A percentile compares a stretch with the other conserved stretches of the same genome.
phyloP scores from a whole-genome alignment of 805 yeast species.

The Candida boleticola region DNA sequence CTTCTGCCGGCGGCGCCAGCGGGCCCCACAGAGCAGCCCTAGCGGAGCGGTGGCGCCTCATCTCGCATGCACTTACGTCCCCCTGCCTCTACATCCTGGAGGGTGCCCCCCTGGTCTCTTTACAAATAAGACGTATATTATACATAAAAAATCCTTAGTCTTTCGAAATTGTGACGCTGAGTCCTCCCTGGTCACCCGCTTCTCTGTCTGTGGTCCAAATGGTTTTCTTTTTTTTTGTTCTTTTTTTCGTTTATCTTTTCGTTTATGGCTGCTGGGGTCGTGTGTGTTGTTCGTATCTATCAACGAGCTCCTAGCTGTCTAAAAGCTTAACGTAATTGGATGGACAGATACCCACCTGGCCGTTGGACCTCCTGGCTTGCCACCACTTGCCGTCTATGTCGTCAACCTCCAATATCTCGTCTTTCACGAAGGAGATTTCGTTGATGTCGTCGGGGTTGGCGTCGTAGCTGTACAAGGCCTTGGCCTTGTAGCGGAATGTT shows the following conservation, averaged over 20 bases:
- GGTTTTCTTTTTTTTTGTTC: not conserved
- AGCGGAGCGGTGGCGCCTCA: too few relatives aligned
- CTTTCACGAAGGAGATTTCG: slow-evolving; percentile 86
- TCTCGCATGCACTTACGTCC: too few relatives aligned
- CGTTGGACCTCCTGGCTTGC: slow-evolving; percentile 89
- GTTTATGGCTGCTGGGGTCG: too few relatives aligned
- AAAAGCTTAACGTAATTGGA: slow-evolving; percentile 85
- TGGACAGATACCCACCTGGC: slow-evolving; percentile 95
- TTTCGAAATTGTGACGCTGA: not conserved
- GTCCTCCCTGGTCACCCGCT: too few relatives aligned
- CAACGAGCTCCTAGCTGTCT: slow-evolving; percentile 24
- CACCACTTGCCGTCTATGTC: slow-evolving; percentile 98
- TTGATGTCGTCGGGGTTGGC: slow-evolving; percentile 93
- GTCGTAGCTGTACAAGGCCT: slow-evolving; percentile 80
- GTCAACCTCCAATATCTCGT: slow-evolving; percentile 86
- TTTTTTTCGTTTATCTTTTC: not conserved
- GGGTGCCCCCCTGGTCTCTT: too few relatives aligned
- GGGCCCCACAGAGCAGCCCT: too few relatives aligned
- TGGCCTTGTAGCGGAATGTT: slow-evolving; percentile 79
- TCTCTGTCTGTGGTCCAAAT: too few relatives aligned
- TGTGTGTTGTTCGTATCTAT: too few relatives aligned
- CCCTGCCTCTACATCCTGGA: too few relatives aligned
- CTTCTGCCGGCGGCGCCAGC: too few relatives aligned
- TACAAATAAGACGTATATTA: not conserved
- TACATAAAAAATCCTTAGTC: not conserved